These are phyloP conservation scores for Fusarium bactridioides DNA, from an alignment of 2,329 filamentous ascomycete species.

Conservation along the genomic window DNA sequence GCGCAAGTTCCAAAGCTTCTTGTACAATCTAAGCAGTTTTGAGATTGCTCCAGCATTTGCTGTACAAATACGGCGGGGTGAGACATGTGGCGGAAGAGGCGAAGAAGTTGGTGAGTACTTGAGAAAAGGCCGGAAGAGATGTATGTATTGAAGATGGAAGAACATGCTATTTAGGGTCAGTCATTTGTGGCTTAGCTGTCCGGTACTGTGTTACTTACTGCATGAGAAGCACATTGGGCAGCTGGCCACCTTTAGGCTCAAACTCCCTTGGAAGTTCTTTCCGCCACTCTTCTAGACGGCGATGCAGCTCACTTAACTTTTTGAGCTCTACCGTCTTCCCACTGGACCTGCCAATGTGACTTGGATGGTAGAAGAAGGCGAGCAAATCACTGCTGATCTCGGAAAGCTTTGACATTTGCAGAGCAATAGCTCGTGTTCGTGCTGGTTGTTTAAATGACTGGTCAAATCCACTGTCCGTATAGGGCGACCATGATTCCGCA, in stretches of 20 bases:
- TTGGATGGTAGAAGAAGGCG: conserved; percentile 89
- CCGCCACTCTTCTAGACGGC: conserved; percentile 88
- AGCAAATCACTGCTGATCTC: conserved; percentile 95
- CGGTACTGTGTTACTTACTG: conserved; percentile 72
- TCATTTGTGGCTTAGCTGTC: not conserved
- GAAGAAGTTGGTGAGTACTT: conserved; percentile 86
- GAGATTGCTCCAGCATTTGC: conserved; percentile 90
- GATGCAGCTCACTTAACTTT: conserved; percentile 90
- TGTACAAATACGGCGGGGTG: conserved; percentile 88
- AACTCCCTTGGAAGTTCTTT: conserved; percentile 84
- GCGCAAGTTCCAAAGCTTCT: conserved; percentile 86
- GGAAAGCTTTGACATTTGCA: conserved; percentile 84
- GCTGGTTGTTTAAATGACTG: conserved; percentile 79
- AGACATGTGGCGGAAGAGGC: conserved; percentile 85
- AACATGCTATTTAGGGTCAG: conserved; percentile 76
- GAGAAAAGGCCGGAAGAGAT: conserved; percentile 93
- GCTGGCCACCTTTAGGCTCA: conserved; percentile 85
- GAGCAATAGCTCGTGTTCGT: conserved; percentile 79
- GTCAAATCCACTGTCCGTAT: conserved; percentile 83
- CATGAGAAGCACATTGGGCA: conserved; percentile 80
- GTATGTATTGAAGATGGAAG: conserved; percentile 93
- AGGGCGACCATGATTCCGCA: conserved; percentile 83
- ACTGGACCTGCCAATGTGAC: conserved; percentile 66
- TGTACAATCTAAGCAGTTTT: conserved; percentile 93
- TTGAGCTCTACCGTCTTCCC: conserved; percentile 88